Conservation (phyloP, 2,329 filamentous ascomycete genomes). For the Pleurostoma richardsiae region DNA sequence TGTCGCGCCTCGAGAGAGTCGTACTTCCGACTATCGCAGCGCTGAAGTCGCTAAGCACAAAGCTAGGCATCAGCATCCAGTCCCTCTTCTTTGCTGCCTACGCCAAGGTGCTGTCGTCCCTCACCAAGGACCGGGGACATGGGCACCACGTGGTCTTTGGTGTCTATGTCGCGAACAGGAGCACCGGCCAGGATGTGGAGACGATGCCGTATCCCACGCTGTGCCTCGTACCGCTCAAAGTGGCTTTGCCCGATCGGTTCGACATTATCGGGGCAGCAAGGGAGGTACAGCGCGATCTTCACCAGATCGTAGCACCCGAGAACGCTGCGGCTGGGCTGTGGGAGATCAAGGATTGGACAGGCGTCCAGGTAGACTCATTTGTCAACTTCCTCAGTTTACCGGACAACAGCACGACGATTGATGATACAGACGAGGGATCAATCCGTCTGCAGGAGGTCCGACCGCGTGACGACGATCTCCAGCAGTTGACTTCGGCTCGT, state of each 20-base stretch:
- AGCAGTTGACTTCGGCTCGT: background rate
- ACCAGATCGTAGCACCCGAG: conserved; percentile 48
- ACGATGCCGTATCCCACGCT: conserved; percentile 63
- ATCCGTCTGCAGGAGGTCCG: background rate
- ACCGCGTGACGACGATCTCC: conserved; percentile 1
- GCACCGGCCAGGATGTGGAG: conserved; percentile 41
- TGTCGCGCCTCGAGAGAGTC: conserved; percentile 19
- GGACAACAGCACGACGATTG: background rate
- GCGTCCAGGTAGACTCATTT: conserved; percentile 63
- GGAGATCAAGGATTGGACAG: conserved; percentile 73
- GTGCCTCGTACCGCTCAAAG: conserved; percentile 69
- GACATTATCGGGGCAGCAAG: conserved; percentile 46
- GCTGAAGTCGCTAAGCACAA: conserved; percentile 32
- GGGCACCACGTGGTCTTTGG: conserved; percentile 57
- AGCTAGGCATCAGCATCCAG: conserved; percentile 62
- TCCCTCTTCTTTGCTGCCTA: conserved; percentile 71
- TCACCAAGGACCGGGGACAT: conserved; percentile 1
- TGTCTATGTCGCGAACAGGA: conserved; percentile 78
- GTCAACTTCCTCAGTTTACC: conserved; percentile 73
- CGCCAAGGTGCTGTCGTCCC: conserved; percentile 37
- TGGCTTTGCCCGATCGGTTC: conserved; percentile 29
- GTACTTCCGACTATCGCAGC: conserved; percentile 33
- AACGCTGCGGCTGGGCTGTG: conserved; percentile 59
- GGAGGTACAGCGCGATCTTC: conserved; percentile 63
- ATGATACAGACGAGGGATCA: background rate